Evolutionary conservation across 805 yeast genomes (phyloP).

Genomic region (Nakazawaea molendinolei): DNA sequence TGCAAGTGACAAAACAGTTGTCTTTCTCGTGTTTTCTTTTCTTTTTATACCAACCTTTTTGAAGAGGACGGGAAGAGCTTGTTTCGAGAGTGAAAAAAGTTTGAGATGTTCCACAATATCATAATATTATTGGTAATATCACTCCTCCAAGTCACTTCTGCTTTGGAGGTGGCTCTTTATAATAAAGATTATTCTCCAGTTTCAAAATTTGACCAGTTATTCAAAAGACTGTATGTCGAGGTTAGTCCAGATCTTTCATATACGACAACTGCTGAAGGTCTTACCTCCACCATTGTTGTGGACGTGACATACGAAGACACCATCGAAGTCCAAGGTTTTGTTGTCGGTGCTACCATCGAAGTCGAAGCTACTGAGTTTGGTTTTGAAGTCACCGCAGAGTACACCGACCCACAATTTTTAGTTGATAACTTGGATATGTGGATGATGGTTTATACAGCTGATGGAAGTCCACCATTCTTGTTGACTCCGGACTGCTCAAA

Average conservation of each 20-base stretch:
- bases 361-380: constrained; percentile 8
- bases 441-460: constrained; percentile 10
- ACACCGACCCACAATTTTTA: constrained; percentile 1
- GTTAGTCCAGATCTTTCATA: constrained; percentile 2
- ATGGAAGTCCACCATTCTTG: constrained; percentile 3
- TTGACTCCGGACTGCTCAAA: constrained; percentile 11
- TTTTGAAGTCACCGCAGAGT: constrained; percentile 7
- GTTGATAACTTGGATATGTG: constrained; percentile 7
- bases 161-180: constrained; percentile 8
- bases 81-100: too few relatives aligned
- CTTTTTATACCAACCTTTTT: too few relatives aligned
- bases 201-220: background rate
- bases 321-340: constrained; percentile 6
- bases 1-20: too few relatives aligned
- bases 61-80: too few relatives aligned
- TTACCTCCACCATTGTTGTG: constrained; percentile 8
- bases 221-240: constrained; percentile 7
- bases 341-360: constrained; percentile 2
- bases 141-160: background rate
- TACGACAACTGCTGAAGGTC: constrained; percentile 7
- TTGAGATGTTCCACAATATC: background rate
- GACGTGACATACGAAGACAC: constrained; percentile 5
- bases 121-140: background rate
- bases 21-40: too few relatives aligned
- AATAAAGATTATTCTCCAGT: constrained; percentile 4